Evolutionary conservation across 768 basidiomycete genomes (phyloP).

Genomic region (Pleurotus tuoliensis): DNA sequence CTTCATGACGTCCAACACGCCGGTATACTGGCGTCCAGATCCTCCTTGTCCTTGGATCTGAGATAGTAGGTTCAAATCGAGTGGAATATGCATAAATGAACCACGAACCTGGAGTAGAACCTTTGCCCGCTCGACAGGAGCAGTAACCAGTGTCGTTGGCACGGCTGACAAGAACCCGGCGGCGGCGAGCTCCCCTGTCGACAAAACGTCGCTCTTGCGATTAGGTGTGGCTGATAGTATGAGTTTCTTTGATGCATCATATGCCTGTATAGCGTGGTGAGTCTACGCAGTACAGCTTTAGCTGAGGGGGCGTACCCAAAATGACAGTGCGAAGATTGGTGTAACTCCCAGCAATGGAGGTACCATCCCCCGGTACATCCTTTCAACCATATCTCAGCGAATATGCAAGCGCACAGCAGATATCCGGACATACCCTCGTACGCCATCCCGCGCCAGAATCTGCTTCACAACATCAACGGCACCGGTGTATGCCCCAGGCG

Average conservation of each 20-base stretch:
- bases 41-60: constrained; percentile 88
- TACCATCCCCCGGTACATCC: constrained; percentile 89
- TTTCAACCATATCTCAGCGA: constrained; percentile 22
- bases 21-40: constrained; percentile 71
- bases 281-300: background rate
- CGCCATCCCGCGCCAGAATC: constrained; percentile 86
- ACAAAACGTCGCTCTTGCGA: constrained; percentile 57
- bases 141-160: constrained; percentile 89
- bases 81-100: background rate
- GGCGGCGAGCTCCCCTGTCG: constrained; percentile 75
- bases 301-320: constrained; percentile 68
- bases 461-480: constrained; percentile 92
- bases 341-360: constrained; percentile 93
- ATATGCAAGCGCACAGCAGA: background rate
- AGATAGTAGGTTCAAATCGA: background rate
- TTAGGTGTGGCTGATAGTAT: constrained; percentile 80
- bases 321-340: constrained; percentile 96
- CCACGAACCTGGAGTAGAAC: constrained; percentile 80
- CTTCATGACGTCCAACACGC: constrained; percentile 86
- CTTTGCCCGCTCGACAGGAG: constrained; percentile 95
- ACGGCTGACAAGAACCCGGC: constrained; percentile 95
- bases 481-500: constrained; percentile 84
- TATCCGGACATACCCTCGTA: constrained; percentile 61
- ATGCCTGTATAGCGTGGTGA: constrained; percentile 46
- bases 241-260: constrained; percentile 87